phyloP scores from a whole-genome alignment of 306 rosid genomes.

The Delonix regia region DNA sequence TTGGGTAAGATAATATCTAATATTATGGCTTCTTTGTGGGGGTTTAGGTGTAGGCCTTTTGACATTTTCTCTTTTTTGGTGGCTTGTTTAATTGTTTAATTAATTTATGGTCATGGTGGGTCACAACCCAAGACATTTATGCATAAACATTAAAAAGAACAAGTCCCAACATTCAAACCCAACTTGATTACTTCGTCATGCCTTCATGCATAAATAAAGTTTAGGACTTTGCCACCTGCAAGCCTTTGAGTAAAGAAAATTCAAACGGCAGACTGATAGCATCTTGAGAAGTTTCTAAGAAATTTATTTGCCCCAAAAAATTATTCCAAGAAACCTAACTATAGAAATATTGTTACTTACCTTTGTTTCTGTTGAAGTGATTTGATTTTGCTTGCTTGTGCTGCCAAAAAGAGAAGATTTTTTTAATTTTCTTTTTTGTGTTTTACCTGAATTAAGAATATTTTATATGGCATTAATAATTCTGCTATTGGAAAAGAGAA shows the following conservation, averaged over 20 bases:
- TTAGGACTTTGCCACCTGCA: neutral
- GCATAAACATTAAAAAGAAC: slow-evolving; percentile 16
- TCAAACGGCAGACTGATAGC: neutral
- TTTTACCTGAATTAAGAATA: neutral
- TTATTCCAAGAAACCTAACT: neutral
- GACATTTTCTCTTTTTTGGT: slow-evolving; percentile 9
- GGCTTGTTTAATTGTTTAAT: neutral
- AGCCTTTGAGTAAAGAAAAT: neutral
- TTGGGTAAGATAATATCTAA: slow-evolving; percentile 38
- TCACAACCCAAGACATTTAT: slow-evolving; percentile 23
- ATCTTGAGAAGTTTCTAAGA: neutral
- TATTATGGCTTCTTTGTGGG: neutral
- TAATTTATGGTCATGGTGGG: slow-evolving; percentile 7
- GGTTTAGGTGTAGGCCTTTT: slow-evolving; percentile 37
- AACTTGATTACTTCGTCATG: slow-evolving; percentile 4
- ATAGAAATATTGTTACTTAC: neutral
- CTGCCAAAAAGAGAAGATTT: neutral
- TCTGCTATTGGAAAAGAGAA: no score
- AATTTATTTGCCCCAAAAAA: neutral
- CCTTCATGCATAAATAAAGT: neutral
- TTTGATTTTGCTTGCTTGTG: neutral
- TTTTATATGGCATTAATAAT: no score
- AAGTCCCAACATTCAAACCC: slow-evolving; percentile 29
- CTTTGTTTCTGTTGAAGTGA: neutral
- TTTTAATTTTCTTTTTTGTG: no score